Conservation (phyloP, 2,329 filamentous ascomycete species). For the Alternaria ventricosa region DNA sequence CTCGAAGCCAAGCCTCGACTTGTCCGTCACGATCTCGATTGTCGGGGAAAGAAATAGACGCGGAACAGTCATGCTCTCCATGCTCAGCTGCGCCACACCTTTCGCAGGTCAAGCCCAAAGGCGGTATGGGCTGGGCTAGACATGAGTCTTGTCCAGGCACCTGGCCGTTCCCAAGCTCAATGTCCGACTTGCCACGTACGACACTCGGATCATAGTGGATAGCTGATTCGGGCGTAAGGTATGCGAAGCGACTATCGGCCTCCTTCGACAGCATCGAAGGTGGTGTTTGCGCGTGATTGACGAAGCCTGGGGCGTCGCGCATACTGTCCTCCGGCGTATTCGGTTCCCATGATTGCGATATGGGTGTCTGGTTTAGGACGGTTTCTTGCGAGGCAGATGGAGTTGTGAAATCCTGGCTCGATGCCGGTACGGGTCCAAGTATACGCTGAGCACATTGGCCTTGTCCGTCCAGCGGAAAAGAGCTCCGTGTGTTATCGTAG, state of each 20-base stretch:
- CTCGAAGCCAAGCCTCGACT: not conserved
- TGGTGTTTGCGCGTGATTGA: not conserved
- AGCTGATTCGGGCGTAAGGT: constrained; percentile 1
- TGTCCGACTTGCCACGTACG: not conserved
- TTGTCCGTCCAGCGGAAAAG: not conserved
- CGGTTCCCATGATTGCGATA: not conserved
- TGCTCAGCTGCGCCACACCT: not conserved
- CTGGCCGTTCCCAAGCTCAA: not conserved
- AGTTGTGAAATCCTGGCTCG: not conserved
- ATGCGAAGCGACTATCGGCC: not conserved
- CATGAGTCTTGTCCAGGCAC: not conserved
- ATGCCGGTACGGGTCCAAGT: not conserved
- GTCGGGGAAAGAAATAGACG: not conserved
- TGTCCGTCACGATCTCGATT: not conserved
- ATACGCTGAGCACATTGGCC: constrained; percentile 1
- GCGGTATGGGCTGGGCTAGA: not conserved
- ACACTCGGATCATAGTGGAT: not conserved
- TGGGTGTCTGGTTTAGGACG: not conserved
- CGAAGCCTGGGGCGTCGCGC: not conserved
- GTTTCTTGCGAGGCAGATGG: not conserved
- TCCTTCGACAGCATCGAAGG: not conserved
- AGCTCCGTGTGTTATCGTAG: not conserved
- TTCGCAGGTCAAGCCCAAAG: not conserved
- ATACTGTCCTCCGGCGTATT: not conserved
- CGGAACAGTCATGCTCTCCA: not conserved